Base-by-base conservation (phyloP, 495 filamentous ascomycete genomes). In the Tuber calosporum region DNA sequence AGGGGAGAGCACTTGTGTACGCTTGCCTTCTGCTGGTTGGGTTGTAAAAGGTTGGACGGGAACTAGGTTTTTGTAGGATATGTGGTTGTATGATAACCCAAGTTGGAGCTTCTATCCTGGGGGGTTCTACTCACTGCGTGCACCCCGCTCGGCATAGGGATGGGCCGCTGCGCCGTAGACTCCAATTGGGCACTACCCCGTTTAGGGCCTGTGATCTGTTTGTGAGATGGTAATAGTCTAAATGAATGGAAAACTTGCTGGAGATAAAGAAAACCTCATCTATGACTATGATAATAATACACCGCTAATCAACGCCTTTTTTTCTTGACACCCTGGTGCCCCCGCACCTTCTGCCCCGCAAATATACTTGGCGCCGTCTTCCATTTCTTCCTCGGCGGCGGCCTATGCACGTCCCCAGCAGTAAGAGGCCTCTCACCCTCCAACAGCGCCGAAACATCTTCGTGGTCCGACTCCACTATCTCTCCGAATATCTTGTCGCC, bases 281-380 rank as follows among this genome's bases (percentile, higher is more conserved):
- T 26, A 53, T 53, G 45, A n/a, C n/a, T 53, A 53, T n/a, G n/a
- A 53, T 45, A 34, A 62, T 58, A 58, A 30, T 58, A 58, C 53
- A 62, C 53, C 26, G 1, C 11, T 26, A 2, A 15, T 62, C 53
- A 62, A 4, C 26, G 4, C 2, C 11, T 62, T 34, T 34, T 17
- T 13, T 1, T 34, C 26, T 34, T 17, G 26, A 1, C 0, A 30
- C 34, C 7, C 53, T 26, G 34, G 19, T 34, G 53, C 53, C 53
- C 53, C 26, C 26, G 53, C 53, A 62, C 3, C 17, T 62, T 34
- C 53, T 26, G 13, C 53, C 17, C 4, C 0, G 1, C 13, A 62
- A 1, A 13, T 15, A 17, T 11, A 13, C 34, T 62, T 34, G 3
- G 4, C 13, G 11, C 0, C 5, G 1, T 19, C 26, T 1, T 3